Evolutionary conservation across 2,329 filamentous ascomycete species (phyloP), one percentile per base, ranked within the genome.

Genomic region (Sarocladium kiliense): DNA sequence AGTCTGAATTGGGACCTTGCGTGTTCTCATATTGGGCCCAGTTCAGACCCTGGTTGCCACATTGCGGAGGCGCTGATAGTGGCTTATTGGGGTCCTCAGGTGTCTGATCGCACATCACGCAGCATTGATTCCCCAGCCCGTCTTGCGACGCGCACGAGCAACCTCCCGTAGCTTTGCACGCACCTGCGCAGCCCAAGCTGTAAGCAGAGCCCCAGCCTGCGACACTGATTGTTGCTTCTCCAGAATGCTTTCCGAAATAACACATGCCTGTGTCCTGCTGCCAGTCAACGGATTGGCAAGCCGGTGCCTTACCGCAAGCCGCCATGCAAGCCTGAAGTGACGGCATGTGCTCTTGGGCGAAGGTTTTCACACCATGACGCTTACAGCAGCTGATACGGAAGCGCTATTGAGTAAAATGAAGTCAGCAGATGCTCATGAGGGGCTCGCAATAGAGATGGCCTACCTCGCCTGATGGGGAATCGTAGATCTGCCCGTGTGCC

Each of bases 231-330:
- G 27, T 4, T 21, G 49, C 4, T 39, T 53, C 49, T 7, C 27
- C 27, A 21, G 27, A 37, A 16, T 53, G 49, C 30, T 53, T 53
- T 6, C 49, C 49, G 12, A 37, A 37, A 25, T 36, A 53, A 30
- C 49, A 53, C 3, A 25, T 39, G 4, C 30, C 21, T 19, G 49
- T 37, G 6, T 14, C 21, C 5, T 14, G 6, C n/a, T 53, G 49
- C 27, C 30, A 53, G 49, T 53, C 49, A 3, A 53, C 49, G 19
- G 27, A 37, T 21, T 53, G 49, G 19, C 49, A 53, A 3, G 49
- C 3, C 10, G 30, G 49, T 11, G 23, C 12, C 49, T 37, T 19
- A 4, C 27, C 27, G 37, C 49, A 53, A 3, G 49, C 49, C 3
- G 4, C 27, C 49, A 53, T 53, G 30, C 49, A 53, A 23, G 9